A percentile compares a stretch with the other conserved stretches of the same genome.
These are phyloP conservation scores for Circinella umbellata DNA, from an alignment of 371 early-diverging fungal genomes.

Conservation along the genomic window DNA sequence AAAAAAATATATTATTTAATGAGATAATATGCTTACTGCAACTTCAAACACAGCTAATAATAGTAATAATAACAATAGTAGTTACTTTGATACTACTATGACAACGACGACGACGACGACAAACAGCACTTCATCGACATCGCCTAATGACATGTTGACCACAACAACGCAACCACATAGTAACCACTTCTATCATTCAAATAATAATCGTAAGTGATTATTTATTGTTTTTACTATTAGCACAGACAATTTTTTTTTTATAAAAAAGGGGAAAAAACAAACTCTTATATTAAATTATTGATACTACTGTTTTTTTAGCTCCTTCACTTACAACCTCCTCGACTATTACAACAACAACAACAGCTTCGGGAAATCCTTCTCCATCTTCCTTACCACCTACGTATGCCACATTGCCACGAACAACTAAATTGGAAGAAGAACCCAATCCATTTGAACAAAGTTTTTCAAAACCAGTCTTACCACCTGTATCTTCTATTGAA, in stretches of 20 bases:
- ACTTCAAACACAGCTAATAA: slow-evolving; percentile 1
- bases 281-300: too few species aligned
- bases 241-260: too few species aligned
- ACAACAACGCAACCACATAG: background rate
- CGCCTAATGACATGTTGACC: background rate
- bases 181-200: too few species aligned
- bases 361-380: background rate
- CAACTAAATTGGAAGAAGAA: slow-evolving; percentile 73
- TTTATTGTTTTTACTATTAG: too few species aligned
- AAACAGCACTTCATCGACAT: background rate
- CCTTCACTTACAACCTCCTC: slow-evolving; percentile 7
- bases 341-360: background rate
- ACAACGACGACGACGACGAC: too few species aligned
- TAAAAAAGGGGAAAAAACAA: too few species aligned
- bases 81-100: background rate
- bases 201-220: too few species aligned
- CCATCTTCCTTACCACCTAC: slow-evolving; percentile 19
- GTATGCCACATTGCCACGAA: slow-evolving; percentile 18
- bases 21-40: background rate
- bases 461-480: slow-evolving; percentile 61
- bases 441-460: slow-evolving; percentile 90
- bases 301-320: background rate
- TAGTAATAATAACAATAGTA: background rate
- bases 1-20: too few species aligned
- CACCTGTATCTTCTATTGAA: slow-evolving; percentile 47